Base-by-base conservation (phyloP, 2,329 filamentous ascomycete species). In the Teratosphaeria destructans region DNA sequence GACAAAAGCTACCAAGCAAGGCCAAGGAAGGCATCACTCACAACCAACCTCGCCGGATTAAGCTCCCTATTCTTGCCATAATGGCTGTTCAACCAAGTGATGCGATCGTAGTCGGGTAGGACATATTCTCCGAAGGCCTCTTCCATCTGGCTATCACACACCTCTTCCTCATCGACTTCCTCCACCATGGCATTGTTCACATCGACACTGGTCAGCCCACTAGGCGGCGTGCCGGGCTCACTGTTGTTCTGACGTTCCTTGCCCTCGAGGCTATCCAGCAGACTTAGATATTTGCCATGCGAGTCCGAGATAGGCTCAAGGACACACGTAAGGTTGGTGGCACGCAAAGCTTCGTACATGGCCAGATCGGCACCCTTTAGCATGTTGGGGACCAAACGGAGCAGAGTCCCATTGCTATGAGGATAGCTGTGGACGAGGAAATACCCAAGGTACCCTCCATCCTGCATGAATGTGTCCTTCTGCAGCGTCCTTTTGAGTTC, bases 381-480 rank as follows among this genome's bases (percentile, higher is more conserved):
- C 29, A 60, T 61, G 14, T 54, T 47, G 4, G 67, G 67, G 6
- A 70, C 47, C 43, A 66, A 61, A 3, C 32, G n/a, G 34, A 60
- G 57, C 26, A 54, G 19, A 19, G 59, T 32, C 14, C 53, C 37
- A 19, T 62, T 60, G 12, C 66, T 66, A 55, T 68, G 64, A 2
- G 68, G 62, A 54, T 70, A 70, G 43, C 56, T 56, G 58, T 70
- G 66, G 3, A 59, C 60, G 49, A 69, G 61, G 39, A 58, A 60
- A 10, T 67, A 52, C 11, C 59, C 67, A 12, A 69, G 57, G 10
- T 59, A 56, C 14, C 63, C 60, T 6, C 66, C 67, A 16, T 57
- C 14, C 4, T 62, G 54, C 65, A 79, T 70, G 59, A 81, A 79
- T 0, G 57, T 58, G 0, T 68, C 65, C 0, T 71, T 55, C 0